These are phyloP conservation scores for Candida orba DNA, from an alignment of 805 yeast species.

Conservation along the genomic window DNA sequence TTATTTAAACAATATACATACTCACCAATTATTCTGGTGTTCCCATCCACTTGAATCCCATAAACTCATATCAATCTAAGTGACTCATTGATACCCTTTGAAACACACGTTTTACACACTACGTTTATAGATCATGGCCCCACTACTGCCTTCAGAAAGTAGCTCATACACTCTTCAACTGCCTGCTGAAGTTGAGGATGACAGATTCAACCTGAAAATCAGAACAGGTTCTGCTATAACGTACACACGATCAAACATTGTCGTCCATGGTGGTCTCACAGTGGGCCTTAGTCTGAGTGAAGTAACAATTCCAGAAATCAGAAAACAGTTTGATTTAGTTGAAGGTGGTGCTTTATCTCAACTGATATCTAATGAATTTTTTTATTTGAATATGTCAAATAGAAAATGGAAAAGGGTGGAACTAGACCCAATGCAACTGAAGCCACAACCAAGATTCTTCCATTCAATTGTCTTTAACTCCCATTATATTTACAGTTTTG, in stretches of 20 bases:
- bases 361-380: conserved; percentile 52
- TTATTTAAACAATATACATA: too few relatives aligned
- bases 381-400: conserved; percentile 51
- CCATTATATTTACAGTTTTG: conserved; percentile 49
- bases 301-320: conserved; percentile 12
- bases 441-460: conserved; percentile 36
- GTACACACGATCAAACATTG: conserved; percentile 50
- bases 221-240: conserved; percentile 64
- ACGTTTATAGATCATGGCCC: conserved; percentile 36
- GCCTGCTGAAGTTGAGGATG: conserved; percentile 46
- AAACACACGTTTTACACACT: too few relatives aligned
- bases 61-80: too few relatives aligned
- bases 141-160: conserved; percentile 58
- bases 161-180: conserved; percentile 48
- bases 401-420: conserved; percentile 47
- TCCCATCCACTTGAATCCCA: too few relatives aligned
- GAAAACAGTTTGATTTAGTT: conserved; percentile 6
- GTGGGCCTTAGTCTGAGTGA: conserved; percentile 34
- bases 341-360: conserved; percentile 5
- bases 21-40: too few relatives aligned
- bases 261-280: conserved; percentile 64
- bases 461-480: conserved; percentile 50
- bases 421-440: conserved; percentile 13
- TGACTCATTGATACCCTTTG: too few relatives aligned
- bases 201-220: conserved; percentile 46